Evolutionary conservation across 768 basidiomycete genomes (phyloP).

Genomic region (Inosperma sp.): DNA sequence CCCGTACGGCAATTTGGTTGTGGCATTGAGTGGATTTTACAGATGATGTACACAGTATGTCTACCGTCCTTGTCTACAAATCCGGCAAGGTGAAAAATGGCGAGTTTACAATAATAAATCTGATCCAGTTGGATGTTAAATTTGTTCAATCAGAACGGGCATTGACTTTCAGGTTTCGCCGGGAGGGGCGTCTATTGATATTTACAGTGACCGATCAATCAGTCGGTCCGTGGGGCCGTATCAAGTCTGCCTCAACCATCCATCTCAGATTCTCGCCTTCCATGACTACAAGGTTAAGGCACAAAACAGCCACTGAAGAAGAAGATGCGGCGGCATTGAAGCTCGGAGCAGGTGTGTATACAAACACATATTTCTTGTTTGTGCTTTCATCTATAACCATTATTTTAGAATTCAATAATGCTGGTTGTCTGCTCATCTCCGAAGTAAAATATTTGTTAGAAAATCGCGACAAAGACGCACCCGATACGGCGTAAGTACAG

Average conservation of each 20-base stretch:
- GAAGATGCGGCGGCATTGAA: conserved; percentile 85
- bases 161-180: too few species aligned
- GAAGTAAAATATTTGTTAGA: conserved; percentile 90
- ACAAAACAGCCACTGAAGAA: conserved; percentile 64
- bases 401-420: conserved; percentile 81
- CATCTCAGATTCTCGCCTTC: neutral
- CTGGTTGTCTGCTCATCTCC: conserved; percentile 85
- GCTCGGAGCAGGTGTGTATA: conserved; percentile 59
- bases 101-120: too few species aligned
- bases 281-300: conserved; percentile 62
- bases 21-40: too few species aligned
- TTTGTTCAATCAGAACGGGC: too few species aligned
- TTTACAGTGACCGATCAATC: too few species aligned
- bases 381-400: neutral
- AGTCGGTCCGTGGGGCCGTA: neutral
- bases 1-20: too few species aligned
- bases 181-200: too few species aligned
- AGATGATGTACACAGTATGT: too few species aligned
- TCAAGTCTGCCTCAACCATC: neutral
- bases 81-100: too few species aligned
- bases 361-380: neutral
- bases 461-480: conserved; percentile 81
- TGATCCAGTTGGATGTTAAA: too few species aligned
- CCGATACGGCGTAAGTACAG: conserved; percentile 71
- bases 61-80: too few species aligned